Percentiles rank a stretch among this genome's conserved stretches.
These are phyloP conservation scores for Penicillium paradoxum DNA, from an alignment of 495 filamentous ascomycete genomes.

Conservation along the genomic window DNA sequence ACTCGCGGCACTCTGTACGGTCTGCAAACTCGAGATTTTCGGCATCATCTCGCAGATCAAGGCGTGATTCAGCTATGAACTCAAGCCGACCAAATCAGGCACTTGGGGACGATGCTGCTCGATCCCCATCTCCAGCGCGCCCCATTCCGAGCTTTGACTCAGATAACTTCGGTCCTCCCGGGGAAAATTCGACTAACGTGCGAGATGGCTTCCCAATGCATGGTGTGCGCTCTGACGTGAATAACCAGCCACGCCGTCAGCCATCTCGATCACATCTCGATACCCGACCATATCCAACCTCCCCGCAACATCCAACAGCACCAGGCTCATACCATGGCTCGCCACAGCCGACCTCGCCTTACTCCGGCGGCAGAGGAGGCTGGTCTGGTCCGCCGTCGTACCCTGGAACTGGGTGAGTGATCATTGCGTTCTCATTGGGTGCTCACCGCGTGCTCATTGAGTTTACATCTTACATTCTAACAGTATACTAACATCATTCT, in stretches of 20 bases:
- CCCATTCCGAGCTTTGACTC: conserved; percentile 33
- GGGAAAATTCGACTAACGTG: conserved; percentile 18
- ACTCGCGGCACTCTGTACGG: conserved; percentile 32
- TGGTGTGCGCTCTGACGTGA: conserved; percentile 32
- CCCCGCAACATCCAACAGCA: conserved; percentile 55
- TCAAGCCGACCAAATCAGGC: conserved; percentile 27
- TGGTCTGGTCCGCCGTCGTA: conserved; percentile 54
- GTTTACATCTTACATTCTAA: conserved; percentile 8
- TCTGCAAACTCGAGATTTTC: conserved; percentile 34
- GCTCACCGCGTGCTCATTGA: too few species aligned
- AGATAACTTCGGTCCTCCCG: conserved; percentile 19
- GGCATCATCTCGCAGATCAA: conserved; percentile 20
- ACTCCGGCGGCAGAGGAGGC: conserved; percentile 50
- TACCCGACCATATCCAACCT: conserved; percentile 49
- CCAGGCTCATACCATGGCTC: conserved; percentile 61
- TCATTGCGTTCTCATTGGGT: not conserved
- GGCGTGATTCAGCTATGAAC: conserved; percentile 28
- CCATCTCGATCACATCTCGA: conserved; percentile 35
- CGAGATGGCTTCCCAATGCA: conserved; percentile 35
- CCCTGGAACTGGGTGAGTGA: conserved; percentile 55
- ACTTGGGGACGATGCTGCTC: conserved; percentile 18
- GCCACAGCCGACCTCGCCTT: conserved; percentile 63
- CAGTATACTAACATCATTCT: conserved; percentile 18
- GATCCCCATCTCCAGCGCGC: conserved; percentile 39
- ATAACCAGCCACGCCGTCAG: conserved; percentile 26